Evolutionary conservation across 2,329 filamentous ascomycete genomes (phyloP).

Genomic region (Fusarium annulatum): DNA sequence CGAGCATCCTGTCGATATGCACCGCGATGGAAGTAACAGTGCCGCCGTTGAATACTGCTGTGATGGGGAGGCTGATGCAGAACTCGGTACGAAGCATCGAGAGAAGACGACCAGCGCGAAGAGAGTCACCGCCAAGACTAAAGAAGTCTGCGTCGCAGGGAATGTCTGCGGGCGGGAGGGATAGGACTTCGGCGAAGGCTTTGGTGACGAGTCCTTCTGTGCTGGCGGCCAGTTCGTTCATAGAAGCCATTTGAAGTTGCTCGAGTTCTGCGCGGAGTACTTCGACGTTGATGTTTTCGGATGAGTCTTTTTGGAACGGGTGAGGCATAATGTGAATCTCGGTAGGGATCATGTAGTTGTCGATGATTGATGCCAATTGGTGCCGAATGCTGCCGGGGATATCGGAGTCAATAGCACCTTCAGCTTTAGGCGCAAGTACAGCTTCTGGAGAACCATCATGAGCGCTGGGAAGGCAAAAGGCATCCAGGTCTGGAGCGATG

Average conservation of each 20-base stretch:
- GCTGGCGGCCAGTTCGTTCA: background rate
- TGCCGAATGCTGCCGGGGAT: background rate
- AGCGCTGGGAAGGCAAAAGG: background rate
- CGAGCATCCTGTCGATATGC: background rate
- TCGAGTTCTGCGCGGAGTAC: background rate
- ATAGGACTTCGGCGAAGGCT: background rate
- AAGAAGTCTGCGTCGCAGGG: background rate
- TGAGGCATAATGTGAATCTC: background rate
- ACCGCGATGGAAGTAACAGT: background rate
- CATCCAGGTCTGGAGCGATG: background rate
- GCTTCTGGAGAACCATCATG: background rate
- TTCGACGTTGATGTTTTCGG: background rate
- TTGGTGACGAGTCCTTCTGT: conserved; percentile 7
- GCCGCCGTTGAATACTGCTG: background rate
- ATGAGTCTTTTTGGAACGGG: background rate
- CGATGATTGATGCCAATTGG: accelerated
- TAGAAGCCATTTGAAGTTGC: background rate
- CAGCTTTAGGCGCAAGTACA: background rate
- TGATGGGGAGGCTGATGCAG: background rate
- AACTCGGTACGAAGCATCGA: background rate
- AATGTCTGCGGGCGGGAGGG: background rate
- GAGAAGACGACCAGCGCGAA: background rate
- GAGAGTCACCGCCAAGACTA: background rate
- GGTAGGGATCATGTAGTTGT: background rate
- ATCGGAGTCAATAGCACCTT: accelerated